Evolutionary conservation across 2,329 filamentous ascomycete species (phyloP).

Genomic region (Drechmeria coniospora): DNA sequence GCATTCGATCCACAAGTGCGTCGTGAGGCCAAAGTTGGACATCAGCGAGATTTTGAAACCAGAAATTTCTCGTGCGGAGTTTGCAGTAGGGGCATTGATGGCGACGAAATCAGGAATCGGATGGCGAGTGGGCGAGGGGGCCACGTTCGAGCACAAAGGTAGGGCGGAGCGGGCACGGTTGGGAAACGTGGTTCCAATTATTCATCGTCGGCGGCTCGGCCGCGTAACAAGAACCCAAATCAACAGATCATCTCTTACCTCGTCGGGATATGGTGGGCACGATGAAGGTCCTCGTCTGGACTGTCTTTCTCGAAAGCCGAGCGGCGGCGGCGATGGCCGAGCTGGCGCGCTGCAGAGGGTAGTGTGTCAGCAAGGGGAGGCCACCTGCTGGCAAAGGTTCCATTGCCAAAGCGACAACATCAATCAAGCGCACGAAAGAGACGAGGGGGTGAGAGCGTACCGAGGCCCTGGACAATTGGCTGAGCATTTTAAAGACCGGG

Average conservation of each 20-base stretch:
- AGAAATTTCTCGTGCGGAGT: background rate
- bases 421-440: background rate
- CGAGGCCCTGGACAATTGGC: conserved; percentile 37
- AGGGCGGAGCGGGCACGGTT: no score
- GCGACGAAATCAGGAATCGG: conserved; percentile 1
- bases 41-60: no score
- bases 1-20: conserved; percentile 3
- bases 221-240: background rate
- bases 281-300: conserved; percentile 41
- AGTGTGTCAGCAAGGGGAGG: conserved; percentile 1
- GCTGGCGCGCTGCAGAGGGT: conserved; percentile 30
- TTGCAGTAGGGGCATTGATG: no score
- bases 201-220: background rate
- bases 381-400: no score
- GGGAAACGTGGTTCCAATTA: background rate
- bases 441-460: conserved; percentile 19
- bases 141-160: no score
- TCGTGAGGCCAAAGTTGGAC: no score
- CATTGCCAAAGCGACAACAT: no score
- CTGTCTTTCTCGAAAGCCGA: conserved; percentile 25
- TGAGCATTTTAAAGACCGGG: conserved; percentile 36
- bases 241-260: conserved; percentile 30
- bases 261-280: conserved; percentile 44
- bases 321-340: conserved; percentile 32
- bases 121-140: background rate